Conservation (phyloP, 2,329 filamentous ascomycete species). For the Ceratocystis ficicola region DNA sequence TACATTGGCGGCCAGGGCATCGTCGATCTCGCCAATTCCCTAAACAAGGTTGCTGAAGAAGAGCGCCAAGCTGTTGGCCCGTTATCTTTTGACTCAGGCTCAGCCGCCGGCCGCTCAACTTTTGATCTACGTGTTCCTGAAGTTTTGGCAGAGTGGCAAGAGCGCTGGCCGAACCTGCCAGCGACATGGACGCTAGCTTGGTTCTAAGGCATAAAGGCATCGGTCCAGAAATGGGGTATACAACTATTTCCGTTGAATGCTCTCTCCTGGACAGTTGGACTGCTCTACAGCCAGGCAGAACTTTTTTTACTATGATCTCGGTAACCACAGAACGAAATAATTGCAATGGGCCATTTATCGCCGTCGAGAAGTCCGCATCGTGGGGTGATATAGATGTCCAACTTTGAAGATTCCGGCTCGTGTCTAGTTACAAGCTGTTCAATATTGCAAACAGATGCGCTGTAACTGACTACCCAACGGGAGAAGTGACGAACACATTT, state of each 20-base stretch:
- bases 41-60: slow-evolving; percentile 69
- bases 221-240: background rate
- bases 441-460: too few species aligned
- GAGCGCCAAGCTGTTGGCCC: slow-evolving; percentile 58
- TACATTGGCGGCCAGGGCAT: slow-evolving; percentile 83
- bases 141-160: slow-evolving; percentile 85
- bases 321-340: slow-evolving; percentile 16
- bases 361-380: too few species aligned
- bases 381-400: too few species aligned
- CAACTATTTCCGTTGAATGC: too few species aligned
- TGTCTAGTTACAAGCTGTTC: too few species aligned
- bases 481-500: too few species aligned
- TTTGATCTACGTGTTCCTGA: slow-evolving; percentile 94
- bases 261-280: too few species aligned
- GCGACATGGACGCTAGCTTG: slow-evolving; percentile 91
- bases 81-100: slow-evolving; percentile 56
- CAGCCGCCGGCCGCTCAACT: slow-evolving; percentile 52
- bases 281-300: background rate
- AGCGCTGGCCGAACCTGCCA: slow-evolving; percentile 81
- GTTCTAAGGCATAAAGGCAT: slow-evolving; percentile 46
- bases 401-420: too few species aligned
- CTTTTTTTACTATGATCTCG: slow-evolving; percentile 4
- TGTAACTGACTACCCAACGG: too few species aligned
- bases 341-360: too few species aligned
- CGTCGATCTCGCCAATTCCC: slow-evolving; percentile 70